phyloP scores from a whole-genome alignment of 179 eudicot genomes.

The Silene coronaria region DNA sequence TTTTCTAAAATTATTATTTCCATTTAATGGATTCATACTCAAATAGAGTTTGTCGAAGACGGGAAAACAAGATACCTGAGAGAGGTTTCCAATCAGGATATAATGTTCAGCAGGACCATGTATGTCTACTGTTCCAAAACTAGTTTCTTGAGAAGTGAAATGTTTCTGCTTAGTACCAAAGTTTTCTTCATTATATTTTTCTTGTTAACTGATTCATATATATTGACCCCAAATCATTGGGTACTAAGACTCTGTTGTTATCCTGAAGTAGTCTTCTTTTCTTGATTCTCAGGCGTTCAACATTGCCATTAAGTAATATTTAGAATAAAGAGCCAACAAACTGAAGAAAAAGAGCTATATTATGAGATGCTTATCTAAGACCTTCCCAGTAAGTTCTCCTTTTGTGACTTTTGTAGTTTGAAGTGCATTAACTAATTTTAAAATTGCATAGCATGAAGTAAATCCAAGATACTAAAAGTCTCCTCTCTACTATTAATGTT shows the following conservation, averaged over 20 bases:
- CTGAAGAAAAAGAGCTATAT: not conserved
- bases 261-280: not conserved
- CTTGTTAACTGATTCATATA: not conserved
- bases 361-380: conserved; percentile 4
- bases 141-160: not conserved
- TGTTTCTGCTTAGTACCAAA: not conserved
- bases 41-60: not conserved
- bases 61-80: not conserved
- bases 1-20: not conserved
- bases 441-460: not conserved
- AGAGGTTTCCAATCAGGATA: not conserved
- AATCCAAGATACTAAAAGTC: not conserved
- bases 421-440: not conserved
- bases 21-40: not conserved
- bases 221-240: not conserved
- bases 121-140: not conserved
- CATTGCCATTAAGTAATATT: not conserved
- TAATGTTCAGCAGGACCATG: not conserved
- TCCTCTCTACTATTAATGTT: not conserved
- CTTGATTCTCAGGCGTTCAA: conserved; percentile 7
- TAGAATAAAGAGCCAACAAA: not conserved
- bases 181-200: not conserved
- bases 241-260: not conserved
- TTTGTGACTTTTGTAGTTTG: not conserved
- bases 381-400: conserved; percentile 7